phyloP scores from a whole-genome alignment of 169 alveolate species.

The Babesia bovis region DNA sequence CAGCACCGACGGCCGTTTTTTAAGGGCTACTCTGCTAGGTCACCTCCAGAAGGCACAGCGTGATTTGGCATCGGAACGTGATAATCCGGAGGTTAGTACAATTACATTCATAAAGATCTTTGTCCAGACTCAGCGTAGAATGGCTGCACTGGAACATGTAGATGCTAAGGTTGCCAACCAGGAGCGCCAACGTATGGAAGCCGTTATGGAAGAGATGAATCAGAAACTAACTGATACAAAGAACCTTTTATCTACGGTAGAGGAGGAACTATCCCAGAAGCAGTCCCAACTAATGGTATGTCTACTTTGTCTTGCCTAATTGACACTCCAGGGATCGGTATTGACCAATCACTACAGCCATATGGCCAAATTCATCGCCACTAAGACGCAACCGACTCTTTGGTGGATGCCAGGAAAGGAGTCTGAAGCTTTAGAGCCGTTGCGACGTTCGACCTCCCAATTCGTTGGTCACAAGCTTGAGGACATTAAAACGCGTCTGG shows the following conservation, averaged over 20 bases:
- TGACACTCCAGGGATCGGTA: slow-evolving; percentile 29
- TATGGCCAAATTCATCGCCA: slow-evolving; percentile 75
- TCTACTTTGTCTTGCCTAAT: not conserved
- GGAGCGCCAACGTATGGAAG: slow-evolving; percentile 49
- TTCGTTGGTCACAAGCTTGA: slow-evolving; percentile 70
- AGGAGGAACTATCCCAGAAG: slow-evolving; percentile 15
- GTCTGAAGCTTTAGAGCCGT: slow-evolving; percentile 57
- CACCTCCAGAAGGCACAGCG: slow-evolving; percentile 57
- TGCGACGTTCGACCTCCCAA: slow-evolving; percentile 62
- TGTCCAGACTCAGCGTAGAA: no score
- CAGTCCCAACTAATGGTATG: slow-evolving; percentile 34
- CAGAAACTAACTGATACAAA: slow-evolving; percentile 11
- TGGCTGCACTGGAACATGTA: slow-evolving; percentile 72
- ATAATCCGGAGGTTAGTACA: slow-evolving; percentile 52
- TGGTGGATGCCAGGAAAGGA: slow-evolving; percentile 76
- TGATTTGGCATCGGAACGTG: slow-evolving; percentile 68
- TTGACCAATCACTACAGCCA: slow-evolving; percentile 69
- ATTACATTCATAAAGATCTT: not conserved
- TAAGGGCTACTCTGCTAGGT: slow-evolving; percentile 66
- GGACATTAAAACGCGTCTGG: slow-evolving; percentile 57
- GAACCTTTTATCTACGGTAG: slow-evolving; percentile 15
- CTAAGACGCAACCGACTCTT: slow-evolving; percentile 73
- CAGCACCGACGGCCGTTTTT: no score
- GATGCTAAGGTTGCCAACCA: slow-evolving; percentile 59
- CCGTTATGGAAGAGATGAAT: slow-evolving; percentile 32